Conservation (phyloP, 208 protist genomes). For the Trypanosoma scelopori region DNA sequence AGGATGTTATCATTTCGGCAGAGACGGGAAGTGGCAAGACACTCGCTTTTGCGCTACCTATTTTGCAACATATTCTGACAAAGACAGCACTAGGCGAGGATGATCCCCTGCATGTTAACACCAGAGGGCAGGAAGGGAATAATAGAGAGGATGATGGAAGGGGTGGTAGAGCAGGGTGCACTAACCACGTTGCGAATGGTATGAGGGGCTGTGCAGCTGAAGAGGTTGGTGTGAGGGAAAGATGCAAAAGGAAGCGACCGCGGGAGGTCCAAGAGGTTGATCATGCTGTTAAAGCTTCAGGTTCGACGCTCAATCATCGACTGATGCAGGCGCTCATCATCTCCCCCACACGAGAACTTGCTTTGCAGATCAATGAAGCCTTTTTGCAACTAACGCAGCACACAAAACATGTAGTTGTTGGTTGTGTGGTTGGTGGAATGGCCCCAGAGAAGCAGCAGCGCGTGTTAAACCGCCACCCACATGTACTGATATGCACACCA, state of each 20-base stretch:
- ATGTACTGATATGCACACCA: constrained; percentile 92
- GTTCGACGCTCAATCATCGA: constrained; percentile 27
- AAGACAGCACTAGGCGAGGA: constrained; percentile 23
- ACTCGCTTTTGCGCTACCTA: constrained; percentile 97
- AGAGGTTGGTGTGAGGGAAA: background rate
- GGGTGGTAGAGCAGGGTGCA: constrained; percentile 4
- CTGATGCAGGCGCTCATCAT: constrained; percentile 94
- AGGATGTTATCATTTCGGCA: constrained; percentile 91
- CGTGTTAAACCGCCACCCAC: constrained; percentile 86
- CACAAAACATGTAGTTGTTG: constrained; percentile 57
- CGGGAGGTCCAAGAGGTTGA: constrained; percentile 8
- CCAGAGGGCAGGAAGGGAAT: background rate
- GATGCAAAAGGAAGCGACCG: constrained; percentile 3
- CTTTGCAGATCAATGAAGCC: constrained; percentile 94
- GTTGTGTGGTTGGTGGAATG: constrained; percentile 89
- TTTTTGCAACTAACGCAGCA: constrained; percentile 63
- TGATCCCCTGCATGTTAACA: background rate
- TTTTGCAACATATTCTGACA: constrained; percentile 67
- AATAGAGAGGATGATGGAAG: background rate
- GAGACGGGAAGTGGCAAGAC: constrained; percentile 97
- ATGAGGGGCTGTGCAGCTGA: constrained; percentile 5
- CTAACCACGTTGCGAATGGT: background rate
- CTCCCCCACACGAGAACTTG: constrained; percentile 97
- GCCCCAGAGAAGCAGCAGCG: constrained; percentile 88
- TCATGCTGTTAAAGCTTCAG: constrained; percentile 7